Base-by-base conservation (phyloP, 768 basidiomycete genomes). In the Lactarius sanguifluus region DNA sequence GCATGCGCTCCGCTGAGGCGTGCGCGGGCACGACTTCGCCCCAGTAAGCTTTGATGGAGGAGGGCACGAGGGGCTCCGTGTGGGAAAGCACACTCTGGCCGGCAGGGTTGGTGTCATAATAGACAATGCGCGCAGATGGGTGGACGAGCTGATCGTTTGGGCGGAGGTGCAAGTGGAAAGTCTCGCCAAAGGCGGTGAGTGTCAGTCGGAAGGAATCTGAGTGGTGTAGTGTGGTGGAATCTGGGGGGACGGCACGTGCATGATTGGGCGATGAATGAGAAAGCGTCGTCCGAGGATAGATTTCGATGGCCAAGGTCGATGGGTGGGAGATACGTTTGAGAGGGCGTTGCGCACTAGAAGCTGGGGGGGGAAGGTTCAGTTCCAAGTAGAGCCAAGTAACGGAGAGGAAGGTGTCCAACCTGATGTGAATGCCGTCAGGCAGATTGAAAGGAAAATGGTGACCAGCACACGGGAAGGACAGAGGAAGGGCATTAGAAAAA, bases 91-190 rank as follows among this genome's bases (percentile, higher is more conserved):
- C 78, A 34, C 83, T 77, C 47, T 75, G 72, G 36, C 89, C 88
- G 55, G 84, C 80, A 18, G 84, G 72, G 9, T 74, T 75, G 25
- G 79, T 80, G n/a, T 79, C 77, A 74, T 85, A 86, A 76, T 88
- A 88, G 60, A 83, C 85, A 64, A 92, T 81, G 50, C 87, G 85
- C 1, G 92, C 92, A 61, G 88, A 84, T 52, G 91, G 87, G 73
- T 93, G 91, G 59, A 94, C 79, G 67, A 94, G 85, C 69, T 91
- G 79, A 69, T 89, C 84, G 73, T 91, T 92, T 9, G 92, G 92
- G 20, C 84, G 84, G 58, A 94, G 80, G 72, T 93, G 89, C 55
- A 94, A 81, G 73, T 88, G 80, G 72, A 86, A 89, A 32, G 80
- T 83, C 50, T 89, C 82, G 69, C 82, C 81, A 71, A 88, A 89